A percentile compares a stretch with the other conserved stretches of the same genome.
Conservation (phyloP, 768 basidiomycete species). For the Suillus placidus region DNA sequence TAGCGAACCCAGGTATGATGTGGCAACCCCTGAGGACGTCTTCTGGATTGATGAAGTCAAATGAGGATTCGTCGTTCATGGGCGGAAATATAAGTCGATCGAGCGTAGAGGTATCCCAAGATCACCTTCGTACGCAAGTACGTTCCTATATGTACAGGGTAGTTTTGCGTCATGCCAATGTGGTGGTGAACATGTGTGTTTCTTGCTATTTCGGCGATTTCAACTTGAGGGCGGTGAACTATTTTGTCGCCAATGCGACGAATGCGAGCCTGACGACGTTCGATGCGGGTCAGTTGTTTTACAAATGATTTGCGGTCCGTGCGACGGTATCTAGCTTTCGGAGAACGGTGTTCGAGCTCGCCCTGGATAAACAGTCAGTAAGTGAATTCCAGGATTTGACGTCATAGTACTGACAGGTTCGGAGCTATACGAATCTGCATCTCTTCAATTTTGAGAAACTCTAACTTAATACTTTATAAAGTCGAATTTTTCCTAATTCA, state of each 20-base stretch:
- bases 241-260: slow-evolving; percentile 3
- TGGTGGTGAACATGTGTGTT: slow-evolving; percentile 18
- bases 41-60: no score
- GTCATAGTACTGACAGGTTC: no score
- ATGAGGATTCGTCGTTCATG: no score
- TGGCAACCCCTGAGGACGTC: no score
- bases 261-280: slow-evolving; percentile 10
- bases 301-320: slow-evolving; percentile 6
- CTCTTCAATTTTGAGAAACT: no score
- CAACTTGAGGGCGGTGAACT: neutral
- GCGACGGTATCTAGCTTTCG: slow-evolving; percentile 5
- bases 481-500: slow-evolving; percentile 16
- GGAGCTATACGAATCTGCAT: no score
- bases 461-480: neutral
- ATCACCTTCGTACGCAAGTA: slow-evolving; percentile 23
- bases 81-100: no score
- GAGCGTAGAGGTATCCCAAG: no score
- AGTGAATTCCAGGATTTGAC: slow-evolving; percentile 31
- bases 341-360: slow-evolving; percentile 34
- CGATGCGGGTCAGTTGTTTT: slow-evolving; percentile 10
- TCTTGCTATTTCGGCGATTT: neutral
- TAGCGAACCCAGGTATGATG: no score
- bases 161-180: slow-evolving; percentile 19
- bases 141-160: neutral
- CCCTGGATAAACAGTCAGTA: slow-evolving; percentile 35